Evolutionary conservation across 1,284 basidiomycete genomes (phyloP), one percentile per base, ranked within the genome.

Genomic region (Puccinia novopanici): DNA sequence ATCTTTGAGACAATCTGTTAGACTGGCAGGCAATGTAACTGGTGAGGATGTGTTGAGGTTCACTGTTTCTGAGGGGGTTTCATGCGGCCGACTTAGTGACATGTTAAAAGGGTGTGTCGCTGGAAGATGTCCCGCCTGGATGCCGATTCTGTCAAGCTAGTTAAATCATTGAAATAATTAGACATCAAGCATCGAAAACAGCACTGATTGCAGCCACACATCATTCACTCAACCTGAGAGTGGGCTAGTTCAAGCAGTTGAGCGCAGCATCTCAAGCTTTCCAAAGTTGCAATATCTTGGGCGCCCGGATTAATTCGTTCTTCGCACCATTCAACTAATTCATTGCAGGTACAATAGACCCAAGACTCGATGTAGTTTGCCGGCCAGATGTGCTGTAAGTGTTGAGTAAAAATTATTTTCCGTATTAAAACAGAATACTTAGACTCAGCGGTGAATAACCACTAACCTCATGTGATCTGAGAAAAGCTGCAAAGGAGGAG

Each of bases 301-400:
- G 81, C 90, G 37, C 89, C 91, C 3, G 59, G 57, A 85, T 87
- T 91, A 85, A 90, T 89, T 93, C 93, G 95, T 4, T 87, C 87
- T 84, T 95, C 92, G 83, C 92, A 94, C 83, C 92, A 91, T 24
- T 93, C 91, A 17, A 96, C 91, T 59, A 92, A 91, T 83, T 92
- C 94, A 76, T 96, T 88, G 30, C 94, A 91, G 0, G 94, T 94
- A 13, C 93, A 94, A 86, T 94, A 98, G 30, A 90, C 92, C 96
- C 97, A 99, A 0, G 92, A 92, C 85, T 98, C 93, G 55, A 74
- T 42, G 54, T 52, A 55, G 76, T 77, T 72, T 73, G 59, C 30
- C 30, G 68, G 37, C 48, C 61, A 59, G 63, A 40, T 52, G 57
- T 75, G 71, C 72, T 70, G 67, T 3, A 71, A 50, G n/a, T 3